Evolutionary conservation across 1,284 basidiomycete genomes (phyloP), one percentile per base, ranked within the genome.

Genomic region (Laetiporus sulphureus): DNA sequence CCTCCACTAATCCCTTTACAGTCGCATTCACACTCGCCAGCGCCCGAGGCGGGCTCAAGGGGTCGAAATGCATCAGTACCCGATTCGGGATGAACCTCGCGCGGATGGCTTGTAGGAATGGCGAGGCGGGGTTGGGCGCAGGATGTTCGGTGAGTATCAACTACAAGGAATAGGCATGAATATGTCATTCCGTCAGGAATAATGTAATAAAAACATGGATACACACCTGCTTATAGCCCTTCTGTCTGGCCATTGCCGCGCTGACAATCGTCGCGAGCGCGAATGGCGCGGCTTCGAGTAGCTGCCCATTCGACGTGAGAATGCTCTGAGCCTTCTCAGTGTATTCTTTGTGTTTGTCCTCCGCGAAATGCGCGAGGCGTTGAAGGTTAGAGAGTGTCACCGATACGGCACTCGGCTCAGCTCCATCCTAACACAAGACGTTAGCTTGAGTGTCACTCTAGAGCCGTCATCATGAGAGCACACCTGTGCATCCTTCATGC

Each of bases 381-480:
- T 59, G 55, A 29, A 68, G 52, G 50, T 72, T 72, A 30, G 61
- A 61, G 1, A 64, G 50, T 1, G 67, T 57, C 4, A 69, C 50
- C 1, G 66, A 66, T 10, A 54, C 58, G 1, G 68, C 64, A 16
- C 66, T 67, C 2, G 69, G 69, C 50, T 72, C 69, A 0, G 68
- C 68, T 3, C 67, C 67, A 40, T 72, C 69, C 62, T 68, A 39
- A 3, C 18, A 22, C 20, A 25, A 5, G 3, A n/a, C 19, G 10
- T 5, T 6, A n/a, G n/a, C n/a, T n/a, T n/a, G n/a, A n/a, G n/a
- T n/a, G n/a, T n/a, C n/a, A n/a, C n/a, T n/a, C 22, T 16, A 18
- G 32, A 2, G 11, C 31, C 1, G 20, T 10, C 3, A 35, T 11
- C 3, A 24, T 20, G 2, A 30, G 20, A 4, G 3, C 51, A 7